phyloP scores from a whole-genome alignment of 306 rosid genomes.

The Gastrolobium bilobum region DNA sequence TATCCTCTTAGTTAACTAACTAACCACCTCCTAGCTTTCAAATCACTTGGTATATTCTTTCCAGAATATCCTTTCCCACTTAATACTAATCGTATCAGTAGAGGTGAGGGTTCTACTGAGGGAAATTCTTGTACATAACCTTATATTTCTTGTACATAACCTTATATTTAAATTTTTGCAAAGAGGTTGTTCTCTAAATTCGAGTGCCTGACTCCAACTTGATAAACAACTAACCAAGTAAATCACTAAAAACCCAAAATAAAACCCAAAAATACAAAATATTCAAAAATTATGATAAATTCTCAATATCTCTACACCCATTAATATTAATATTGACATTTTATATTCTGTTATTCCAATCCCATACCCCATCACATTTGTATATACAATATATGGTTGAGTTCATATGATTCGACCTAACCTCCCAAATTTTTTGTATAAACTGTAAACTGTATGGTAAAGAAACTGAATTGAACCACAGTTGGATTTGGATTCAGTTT shows the following conservation, averaged over 20 bases:
- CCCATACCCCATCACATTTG: conserved; percentile 18
- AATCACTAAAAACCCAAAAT: neutral
- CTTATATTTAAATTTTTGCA: too few species aligned
- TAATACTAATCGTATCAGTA: too few species aligned
- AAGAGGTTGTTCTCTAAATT: too few species aligned
- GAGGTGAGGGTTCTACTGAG: too few species aligned
- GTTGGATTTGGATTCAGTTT: conserved; percentile 27
- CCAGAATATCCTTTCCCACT: too few species aligned
- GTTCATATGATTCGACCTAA: conserved; percentile 34
- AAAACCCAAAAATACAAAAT: neutral
- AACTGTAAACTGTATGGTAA: neutral
- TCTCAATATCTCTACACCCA: neutral
- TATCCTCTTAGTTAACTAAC: too few species aligned
- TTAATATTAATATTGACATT: conserved; percentile 7
- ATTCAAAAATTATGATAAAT: neutral
- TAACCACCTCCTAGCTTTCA: too few species aligned
- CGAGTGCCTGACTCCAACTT: neutral
- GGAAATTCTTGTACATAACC: too few species aligned
- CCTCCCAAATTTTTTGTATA: neutral
- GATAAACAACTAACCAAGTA: conserved; percentile 6
- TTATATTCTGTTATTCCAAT: conserved; percentile 14
- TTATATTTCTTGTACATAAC: too few species aligned
- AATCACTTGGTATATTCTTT: too few species aligned
- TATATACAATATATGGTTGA: conserved; percentile 11
- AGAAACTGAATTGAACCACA: conserved; percentile 39